Evolutionary conservation across 768 basidiomycete genomes (phyloP), one percentile per base, ranked within the genome.

Genomic region (Rhodotorula toruloides): DNA sequence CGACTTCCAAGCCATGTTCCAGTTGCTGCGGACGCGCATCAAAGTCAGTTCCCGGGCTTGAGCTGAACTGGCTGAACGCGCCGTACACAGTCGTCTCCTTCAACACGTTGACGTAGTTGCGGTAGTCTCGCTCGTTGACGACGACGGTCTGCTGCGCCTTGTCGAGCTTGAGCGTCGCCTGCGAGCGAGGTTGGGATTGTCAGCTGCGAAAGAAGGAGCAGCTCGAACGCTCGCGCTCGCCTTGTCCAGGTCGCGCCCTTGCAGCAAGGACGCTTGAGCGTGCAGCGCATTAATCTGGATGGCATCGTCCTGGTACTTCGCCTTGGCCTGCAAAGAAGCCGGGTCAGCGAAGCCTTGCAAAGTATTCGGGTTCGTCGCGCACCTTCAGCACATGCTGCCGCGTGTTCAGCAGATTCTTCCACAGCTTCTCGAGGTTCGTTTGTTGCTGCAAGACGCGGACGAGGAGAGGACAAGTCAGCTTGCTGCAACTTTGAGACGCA

Each of bases 231-330:
- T n/a, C n/a, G n/a, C n/a, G 12, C 62, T 25, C 44, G 96, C 84
- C 80, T 89, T 91, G 73, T 99, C 96, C 37, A 93, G 82, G 62
- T 98, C 94, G 75, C 86, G 87, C 37, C 96, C 96, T 77, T 97
- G 96, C 32, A 90, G 85, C 13, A 98, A 83, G 3, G 89, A 86
- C 39, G 87, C 84, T 77, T 96, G 91, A 9, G 92, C 92, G 8
- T 91, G 91, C 74, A 88, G 91, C 2, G 90, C 88, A 74, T 96
- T 97, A 81, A 97, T 93, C 54, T 87, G 85, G 27, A 93, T 80
- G 76, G 92, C 94, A 74, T 98, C 94, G 54, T 82, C 81, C 77
- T 96, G 90, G 79, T 97, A 98, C 76, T 91, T 90, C 77, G 93
- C 90, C 67, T 89, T 85, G 4, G 96, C 90, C 53, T 54, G 53